Conservation (phyloP, 768 basidiomycete genomes). For the Lactarius pseudohatsudake region DNA sequence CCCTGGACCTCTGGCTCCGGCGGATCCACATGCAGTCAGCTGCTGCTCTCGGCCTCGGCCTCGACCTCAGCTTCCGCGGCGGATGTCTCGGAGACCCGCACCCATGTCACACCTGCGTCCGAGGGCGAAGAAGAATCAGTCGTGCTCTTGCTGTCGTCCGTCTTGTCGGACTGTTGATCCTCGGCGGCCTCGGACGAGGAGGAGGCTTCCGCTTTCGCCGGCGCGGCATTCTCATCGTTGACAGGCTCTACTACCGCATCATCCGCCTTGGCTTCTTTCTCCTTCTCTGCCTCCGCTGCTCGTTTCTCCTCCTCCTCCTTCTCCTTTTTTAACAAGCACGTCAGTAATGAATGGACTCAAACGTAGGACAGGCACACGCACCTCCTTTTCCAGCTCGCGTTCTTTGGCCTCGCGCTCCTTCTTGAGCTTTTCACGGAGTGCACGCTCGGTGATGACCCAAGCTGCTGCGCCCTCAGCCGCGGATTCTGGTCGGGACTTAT, state of each 20-base stretch:
- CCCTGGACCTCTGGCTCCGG: slow-evolving; percentile 14
- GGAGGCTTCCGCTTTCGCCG: slow-evolving; percentile 30
- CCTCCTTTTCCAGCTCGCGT: slow-evolving; percentile 63
- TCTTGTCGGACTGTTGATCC: slow-evolving; percentile 41
- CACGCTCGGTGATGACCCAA: slow-evolving; percentile 77
- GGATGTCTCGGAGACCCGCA: slow-evolving; percentile 20
- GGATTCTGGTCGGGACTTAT: slow-evolving; percentile 78
- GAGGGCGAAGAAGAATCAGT: slow-evolving; percentile 14
- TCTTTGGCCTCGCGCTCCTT: slow-evolving; percentile 74
- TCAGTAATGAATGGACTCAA: slow-evolving; percentile 20
- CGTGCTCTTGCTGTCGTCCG: slow-evolving; percentile 32
- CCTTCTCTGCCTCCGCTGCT: slow-evolving; percentile 48
- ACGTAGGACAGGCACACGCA: slow-evolving; percentile 36
- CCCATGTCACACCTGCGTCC: slow-evolving; percentile 24
- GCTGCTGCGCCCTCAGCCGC: slow-evolving; percentile 64
- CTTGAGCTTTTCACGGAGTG: slow-evolving; percentile 69
- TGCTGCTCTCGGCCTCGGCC: slow-evolving; percentile 11
- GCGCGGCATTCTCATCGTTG: slow-evolving; percentile 31
- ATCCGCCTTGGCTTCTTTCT: slow-evolving; percentile 32
- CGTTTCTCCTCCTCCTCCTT: slow-evolving; percentile 66
- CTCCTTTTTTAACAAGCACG: slow-evolving; percentile 48
- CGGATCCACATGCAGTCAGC: slow-evolving; percentile 24
- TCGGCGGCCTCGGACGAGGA: slow-evolving; percentile 34
- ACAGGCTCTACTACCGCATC: slow-evolving; percentile 28
- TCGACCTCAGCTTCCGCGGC: slow-evolving; percentile 7